Percentiles rank a stretch among this genome's conserved stretches.
phyloP scores from a whole-genome alignment of 2,329 filamentous ascomycete species.

The Xylariaceae sp. region DNA sequence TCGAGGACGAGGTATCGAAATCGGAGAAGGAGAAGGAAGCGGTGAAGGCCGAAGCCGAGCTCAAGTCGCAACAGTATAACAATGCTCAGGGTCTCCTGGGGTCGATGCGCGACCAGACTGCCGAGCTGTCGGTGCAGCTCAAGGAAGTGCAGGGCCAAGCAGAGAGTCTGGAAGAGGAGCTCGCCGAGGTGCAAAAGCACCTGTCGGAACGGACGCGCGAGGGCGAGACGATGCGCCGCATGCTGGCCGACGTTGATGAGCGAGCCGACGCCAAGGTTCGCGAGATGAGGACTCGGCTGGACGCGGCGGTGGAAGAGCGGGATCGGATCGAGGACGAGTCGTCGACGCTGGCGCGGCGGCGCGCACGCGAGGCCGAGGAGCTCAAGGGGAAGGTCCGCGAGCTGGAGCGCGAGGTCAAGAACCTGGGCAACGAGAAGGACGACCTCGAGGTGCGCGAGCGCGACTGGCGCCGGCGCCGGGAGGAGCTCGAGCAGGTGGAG shows the following conservation, averaged over 20 bases:
- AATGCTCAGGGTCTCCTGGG: constrained; percentile 79
- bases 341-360: constrained; percentile 65
- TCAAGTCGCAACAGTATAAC: constrained; percentile 78
- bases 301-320: constrained; percentile 85
- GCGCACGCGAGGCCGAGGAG: constrained; percentile 79
- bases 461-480: constrained; percentile 65
- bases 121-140: constrained; percentile 83
- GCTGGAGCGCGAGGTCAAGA: constrained; percentile 67
- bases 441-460: constrained; percentile 67
- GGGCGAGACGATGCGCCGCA: constrained; percentile 85
- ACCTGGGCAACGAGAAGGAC: constrained; percentile 65
- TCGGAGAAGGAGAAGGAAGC: constrained; percentile 59
- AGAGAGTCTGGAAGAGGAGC: constrained; percentile 85
- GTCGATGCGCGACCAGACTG: constrained; percentile 87
- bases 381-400: constrained; percentile 72
- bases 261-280: constrained; percentile 73
- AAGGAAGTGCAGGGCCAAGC: constrained; percentile 78
- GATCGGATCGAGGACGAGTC: constrained; percentile 90
- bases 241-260: constrained; percentile 80
- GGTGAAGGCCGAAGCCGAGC: constrained; percentile 70
- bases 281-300: constrained; percentile 84
- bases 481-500: constrained; percentile 67
- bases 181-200: constrained; percentile 79
- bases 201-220: constrained; percentile 84
- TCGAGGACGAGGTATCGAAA: constrained; percentile 67